Evolutionary conservation across 805 yeast genomes (phyloP), one percentile per base, ranked within the genome.

Genomic region (Pichia occidentalis): DNA sequence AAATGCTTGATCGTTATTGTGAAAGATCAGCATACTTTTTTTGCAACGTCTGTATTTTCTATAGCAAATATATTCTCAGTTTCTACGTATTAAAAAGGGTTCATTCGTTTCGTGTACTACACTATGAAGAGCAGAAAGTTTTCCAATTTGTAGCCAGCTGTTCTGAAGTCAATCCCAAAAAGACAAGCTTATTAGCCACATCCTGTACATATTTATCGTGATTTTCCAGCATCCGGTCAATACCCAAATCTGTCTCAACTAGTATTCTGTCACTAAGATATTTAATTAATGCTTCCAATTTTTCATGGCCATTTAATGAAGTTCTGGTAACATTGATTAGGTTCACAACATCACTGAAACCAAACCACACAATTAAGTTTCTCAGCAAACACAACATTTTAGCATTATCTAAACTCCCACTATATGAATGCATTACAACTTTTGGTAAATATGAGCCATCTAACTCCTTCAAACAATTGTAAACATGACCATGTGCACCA

Each of bases 361-460:
- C 52, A 34, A 53, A 52, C 29, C 56, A 51, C 0, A 69, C 65
- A 36, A 74, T 72, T 40, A 60, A 46, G 47, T 53, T 61, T 30
- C 53, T 31, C 32, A 72, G 51, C 43, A 60, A 60, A 33, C 71
- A 51, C 68, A 80, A 73, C 29, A 64, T 37, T 37, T 63, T 53
- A 12, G 80, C 72, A 42, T 78, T 85, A 29, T 86, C 95, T 0
- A 67, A 45, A 2, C 95, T 80, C 1, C 97, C 97, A 7, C 86
- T 75, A 56, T 77, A 92, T 0, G 96, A 85, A 54, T 90, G 97
- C 18, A 92, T 65, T 26, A 85, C 75, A 1, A 87, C 58, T 3
- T 64, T 54, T n/a, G n/a, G n/a, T n/a, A n/a, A 3, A 70, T 57
- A 9, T 57, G n/a, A n/a, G n/a, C n/a, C 54, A 2, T 48, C 46